Evolutionary conservation across 2,329 filamentous ascomycete genomes (phyloP), one percentile per base, ranked within the genome.

Genomic region (Ambrosiella xylebori): DNA sequence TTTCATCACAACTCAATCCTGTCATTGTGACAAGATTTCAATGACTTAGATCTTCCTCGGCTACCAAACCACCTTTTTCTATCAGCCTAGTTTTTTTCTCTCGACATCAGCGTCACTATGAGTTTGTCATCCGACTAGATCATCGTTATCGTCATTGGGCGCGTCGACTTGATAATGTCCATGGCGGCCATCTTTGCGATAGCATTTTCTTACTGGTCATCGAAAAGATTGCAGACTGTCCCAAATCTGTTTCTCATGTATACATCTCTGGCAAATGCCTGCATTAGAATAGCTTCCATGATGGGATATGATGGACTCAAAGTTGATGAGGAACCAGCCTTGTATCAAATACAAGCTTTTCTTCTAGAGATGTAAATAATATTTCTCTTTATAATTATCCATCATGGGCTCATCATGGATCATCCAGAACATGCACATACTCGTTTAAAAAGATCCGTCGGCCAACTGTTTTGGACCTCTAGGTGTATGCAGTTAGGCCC

Each of bases 401-500:
- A 15, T 53, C 13, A 27, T n/a, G 8, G 36, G 7, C 6, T 38
- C 13, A 15, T 53, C 13, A 27, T n/a, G 12, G 36, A 8, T 9
- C 15, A 45, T 53, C 35, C 15, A 15, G 15, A 57, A 6, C 15
- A 5, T 13, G 19, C 3, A n/a, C 19, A 51, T 41, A 41, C 39
- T 2, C 39, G 11, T n/a, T 41, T 41, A n/a, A 41, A 4, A 41
- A 11, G 7, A 47, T 8, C 11, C n/a, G n/a, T n/a, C n/a, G 19
- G 12, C 35, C 37, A 49, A 54, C 53, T 5, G n/a, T 9, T 2
- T 19, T 12, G 37, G 8, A 11, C 13, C 15, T 37, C 11, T 41
- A 87, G 82, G 80, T 88, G 88, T 68, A 85, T 86, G 79, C 82
- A 85, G 63, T 84, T 83, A 4, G 84, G 88, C 68, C 81, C 83